phyloP scores from a whole-genome alignment of 441 rosid genomes.

The Cnidoscolus chayamansa region DNA sequence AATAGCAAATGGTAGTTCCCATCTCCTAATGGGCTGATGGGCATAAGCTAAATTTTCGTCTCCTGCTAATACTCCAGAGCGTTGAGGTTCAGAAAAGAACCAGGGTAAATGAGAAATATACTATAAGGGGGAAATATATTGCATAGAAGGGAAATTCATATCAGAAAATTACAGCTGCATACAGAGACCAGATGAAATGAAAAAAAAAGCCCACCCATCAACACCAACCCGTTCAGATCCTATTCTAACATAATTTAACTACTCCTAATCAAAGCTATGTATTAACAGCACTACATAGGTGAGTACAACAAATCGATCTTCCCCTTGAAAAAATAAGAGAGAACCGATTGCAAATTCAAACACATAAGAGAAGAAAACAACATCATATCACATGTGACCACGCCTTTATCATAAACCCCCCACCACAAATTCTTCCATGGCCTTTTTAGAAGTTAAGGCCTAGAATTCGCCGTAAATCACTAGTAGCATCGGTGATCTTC shows the following conservation, averaged over 20 bases:
- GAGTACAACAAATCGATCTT: conserved; percentile 33
- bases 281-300: conserved; percentile 8
- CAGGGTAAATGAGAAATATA: too few species aligned
- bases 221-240: background rate
- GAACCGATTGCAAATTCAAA: conserved; percentile 17
- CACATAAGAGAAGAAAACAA: conserved; percentile 13
- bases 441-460: conserved; percentile 29
- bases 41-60: too few species aligned
- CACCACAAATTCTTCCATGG: conserved; percentile 17
- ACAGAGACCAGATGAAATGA: background rate
- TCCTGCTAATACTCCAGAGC: too few species aligned
- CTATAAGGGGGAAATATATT: too few species aligned
- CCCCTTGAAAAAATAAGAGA: conserved; percentile 95
- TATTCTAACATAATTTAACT: background rate
- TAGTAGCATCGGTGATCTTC: conserved; percentile 44
- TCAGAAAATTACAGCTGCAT: background rate
- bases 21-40: too few species aligned
- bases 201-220: background rate
- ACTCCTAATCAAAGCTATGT: conserved; percentile 1
- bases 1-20: too few species aligned
- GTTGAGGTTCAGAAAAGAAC: too few species aligned
- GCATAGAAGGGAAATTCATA: too few species aligned
- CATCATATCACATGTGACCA: background rate
- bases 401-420: background rate
- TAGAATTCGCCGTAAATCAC: conserved; percentile 46